Percentiles rank a stretch among this genome's conserved stretches.
Conservation (phyloP, 2,329 filamentous ascomycete genomes). For the Fusarium illudens region DNA sequence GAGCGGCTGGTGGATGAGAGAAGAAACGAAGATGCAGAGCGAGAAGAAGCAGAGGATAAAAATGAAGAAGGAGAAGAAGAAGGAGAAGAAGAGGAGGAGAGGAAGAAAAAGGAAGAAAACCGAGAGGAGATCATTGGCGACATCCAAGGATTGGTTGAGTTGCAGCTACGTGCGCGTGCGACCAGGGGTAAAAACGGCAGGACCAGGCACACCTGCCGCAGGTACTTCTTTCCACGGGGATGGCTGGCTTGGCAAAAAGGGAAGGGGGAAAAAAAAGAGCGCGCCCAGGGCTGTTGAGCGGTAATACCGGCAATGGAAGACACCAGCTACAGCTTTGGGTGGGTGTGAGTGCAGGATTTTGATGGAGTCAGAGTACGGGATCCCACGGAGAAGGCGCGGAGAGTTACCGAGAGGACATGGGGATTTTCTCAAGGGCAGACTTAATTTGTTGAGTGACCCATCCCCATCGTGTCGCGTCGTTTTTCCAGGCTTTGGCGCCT, state of each 20-base stretch:
- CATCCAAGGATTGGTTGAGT: slow-evolving; percentile 20
- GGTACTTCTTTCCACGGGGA: neutral
- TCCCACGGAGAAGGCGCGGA: slow-evolving; percentile 13
- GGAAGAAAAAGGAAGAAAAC: slow-evolving; percentile 25
- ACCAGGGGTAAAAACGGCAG: slow-evolving; percentile 13
- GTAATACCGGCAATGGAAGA: neutral
- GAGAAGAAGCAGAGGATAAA: slow-evolving; percentile 11
- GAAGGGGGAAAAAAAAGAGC: neutral
- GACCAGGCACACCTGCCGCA: slow-evolving; percentile 21
- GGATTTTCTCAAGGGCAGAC: neutral
- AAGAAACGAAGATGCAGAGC: neutral
- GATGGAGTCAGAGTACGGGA: neutral
- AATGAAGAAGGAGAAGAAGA: slow-evolving; percentile 10
- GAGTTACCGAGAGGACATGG: slow-evolving; percentile 30
- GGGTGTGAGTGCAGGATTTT: slow-evolving; percentile 2
- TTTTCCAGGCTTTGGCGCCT: neutral
- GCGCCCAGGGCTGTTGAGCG: neutral
- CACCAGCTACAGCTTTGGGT: neutral
- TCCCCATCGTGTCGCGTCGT: neutral
- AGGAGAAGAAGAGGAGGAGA: slow-evolving; percentile 18
- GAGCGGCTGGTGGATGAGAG: neutral
- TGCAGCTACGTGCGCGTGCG: neutral
- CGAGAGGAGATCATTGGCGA: slow-evolving; percentile 40
- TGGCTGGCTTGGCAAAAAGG: neutral
- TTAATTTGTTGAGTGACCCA: slow-evolving; percentile 27